A percentile compares a stretch with the other conserved stretches of the same genome.
phyloP scores from a whole-genome alignment of 108 stramenopile species.

The Nitzschia putrida region DNA sequence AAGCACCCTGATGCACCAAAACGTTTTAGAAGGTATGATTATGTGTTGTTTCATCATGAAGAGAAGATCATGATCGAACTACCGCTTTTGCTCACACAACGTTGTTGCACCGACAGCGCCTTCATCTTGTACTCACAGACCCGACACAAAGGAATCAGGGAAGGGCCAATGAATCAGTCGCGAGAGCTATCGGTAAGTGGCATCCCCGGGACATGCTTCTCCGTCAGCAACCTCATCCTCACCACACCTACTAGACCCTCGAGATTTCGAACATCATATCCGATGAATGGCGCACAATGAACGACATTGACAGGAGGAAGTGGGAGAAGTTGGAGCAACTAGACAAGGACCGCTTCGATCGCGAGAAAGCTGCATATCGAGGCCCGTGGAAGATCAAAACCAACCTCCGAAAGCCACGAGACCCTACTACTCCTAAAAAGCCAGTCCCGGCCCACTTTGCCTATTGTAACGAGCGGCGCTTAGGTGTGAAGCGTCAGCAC shows the following conservation, averaged over 20 bases:
- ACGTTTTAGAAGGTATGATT: conserved; percentile 35
- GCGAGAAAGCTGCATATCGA: conserved; percentile 13
- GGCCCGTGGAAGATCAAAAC: conserved; percentile 13
- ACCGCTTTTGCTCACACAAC: background rate
- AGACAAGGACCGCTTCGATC: conserved; percentile 14
- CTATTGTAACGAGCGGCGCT: conserved; percentile 12
- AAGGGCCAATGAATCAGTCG: conserved; percentile 15
- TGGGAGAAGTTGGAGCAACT: conserved; percentile 14
- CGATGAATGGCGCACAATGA: conserved; percentile 34
- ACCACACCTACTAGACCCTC: conserved; percentile 28
- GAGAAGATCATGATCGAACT: background rate
- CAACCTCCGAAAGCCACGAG: conserved; percentile 4
- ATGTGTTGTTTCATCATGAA: background rate
- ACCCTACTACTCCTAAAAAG: conserved; percentile 14
- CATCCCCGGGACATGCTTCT: background rate
- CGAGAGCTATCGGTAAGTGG: conserved; percentile 17
- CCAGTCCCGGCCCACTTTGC: conserved; percentile 19
- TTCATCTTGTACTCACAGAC: conserved; percentile 46
- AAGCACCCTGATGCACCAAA: conserved; percentile 50
- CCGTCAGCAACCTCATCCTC: no score
- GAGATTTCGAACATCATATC: conserved; percentile 41
- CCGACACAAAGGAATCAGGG: conserved; percentile 40
- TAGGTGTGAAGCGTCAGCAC: conserved; percentile 14
- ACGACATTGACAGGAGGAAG: conserved; percentile 17
- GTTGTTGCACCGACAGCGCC: conserved; percentile 6